phyloP scores from a whole-genome alignment of 306 rosid species.

The Astragalus membranaceus region DNA sequence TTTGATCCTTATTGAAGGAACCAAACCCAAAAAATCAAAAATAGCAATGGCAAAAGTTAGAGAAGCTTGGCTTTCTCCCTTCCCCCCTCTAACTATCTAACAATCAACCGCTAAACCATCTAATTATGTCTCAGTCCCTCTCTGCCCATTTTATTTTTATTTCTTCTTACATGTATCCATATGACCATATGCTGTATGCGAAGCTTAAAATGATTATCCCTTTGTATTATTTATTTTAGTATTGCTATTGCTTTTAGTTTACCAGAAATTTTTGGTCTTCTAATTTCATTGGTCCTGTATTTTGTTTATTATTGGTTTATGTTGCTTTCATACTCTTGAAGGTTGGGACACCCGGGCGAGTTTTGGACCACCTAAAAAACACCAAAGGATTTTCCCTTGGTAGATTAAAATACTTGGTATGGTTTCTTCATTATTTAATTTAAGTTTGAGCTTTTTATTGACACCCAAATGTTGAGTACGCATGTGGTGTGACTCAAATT shows the following conservation, averaged over 20 bases:
- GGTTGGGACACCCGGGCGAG: constrained; percentile 95
- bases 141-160: not conserved
- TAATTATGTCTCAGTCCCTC: not conserved
- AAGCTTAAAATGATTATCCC: not conserved
- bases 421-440: constrained; percentile 6
- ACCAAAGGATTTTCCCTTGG: constrained; percentile 76
- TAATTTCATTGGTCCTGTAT: not conserved
- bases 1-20: not conserved
- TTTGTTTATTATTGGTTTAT: constrained; percentile 14
- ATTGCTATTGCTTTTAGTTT: not conserved
- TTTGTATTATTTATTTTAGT: not conserved
- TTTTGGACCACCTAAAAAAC: constrained; percentile 73
- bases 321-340: constrained; percentile 27
- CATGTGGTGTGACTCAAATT: not conserved
- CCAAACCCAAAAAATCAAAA: not conserved
- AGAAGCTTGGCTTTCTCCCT: not conserved
- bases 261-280: not conserved
- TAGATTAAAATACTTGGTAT: constrained; percentile 65
- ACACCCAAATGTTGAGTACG: not conserved
- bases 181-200: too few species aligned
- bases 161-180: not conserved
- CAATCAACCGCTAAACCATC: not conserved
- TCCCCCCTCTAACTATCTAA: not conserved
- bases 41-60: not conserved
- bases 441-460: not conserved